Conservation (phyloP, 2,329 filamentous ascomycete genomes). For the Alternaria solani region DNA sequence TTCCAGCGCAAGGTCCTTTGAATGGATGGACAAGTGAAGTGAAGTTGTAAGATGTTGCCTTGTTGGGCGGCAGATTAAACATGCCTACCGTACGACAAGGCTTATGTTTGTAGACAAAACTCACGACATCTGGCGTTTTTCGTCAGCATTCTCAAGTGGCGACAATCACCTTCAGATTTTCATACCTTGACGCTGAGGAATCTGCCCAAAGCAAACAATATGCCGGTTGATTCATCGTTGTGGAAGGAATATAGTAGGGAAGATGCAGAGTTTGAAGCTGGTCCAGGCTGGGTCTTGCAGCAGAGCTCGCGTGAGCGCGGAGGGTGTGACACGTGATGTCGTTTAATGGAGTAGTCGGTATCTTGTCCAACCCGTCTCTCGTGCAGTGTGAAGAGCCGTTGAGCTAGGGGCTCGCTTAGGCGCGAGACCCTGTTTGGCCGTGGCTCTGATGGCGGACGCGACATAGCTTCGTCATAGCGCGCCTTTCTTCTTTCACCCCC, state of each 20-base stretch:
- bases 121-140: neutral
- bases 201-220: neutral
- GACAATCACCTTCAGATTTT: neutral
- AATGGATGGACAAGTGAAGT: neutral
- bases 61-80: neutral
- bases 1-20: neutral
- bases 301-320: slow-evolving; percentile 7
- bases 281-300: slow-evolving; percentile 49
- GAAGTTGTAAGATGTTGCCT: neutral
- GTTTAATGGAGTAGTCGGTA: neutral
- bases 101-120: neutral
- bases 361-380: rapidly evolving
- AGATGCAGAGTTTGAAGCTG: neutral
- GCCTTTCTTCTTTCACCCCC: slow-evolving; percentile 22
- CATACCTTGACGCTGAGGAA: neutral
- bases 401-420: slow-evolving; percentile 23
- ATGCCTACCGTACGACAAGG: neutral
- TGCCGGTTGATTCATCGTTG: neutral
- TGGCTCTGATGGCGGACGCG: slow-evolving; percentile 12
- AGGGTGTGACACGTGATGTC: neutral
- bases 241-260: neutral
- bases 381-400: slow-evolving; percentile 7
- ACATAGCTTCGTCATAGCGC: slow-evolving; percentile 24
- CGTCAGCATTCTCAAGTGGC: neutral
- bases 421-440: slow-evolving; percentile 19